Evolutionary conservation across 225 moss, liverwort and hornwort genomes (phyloP).

Genomic region (Pleurozium schreberi): DNA sequence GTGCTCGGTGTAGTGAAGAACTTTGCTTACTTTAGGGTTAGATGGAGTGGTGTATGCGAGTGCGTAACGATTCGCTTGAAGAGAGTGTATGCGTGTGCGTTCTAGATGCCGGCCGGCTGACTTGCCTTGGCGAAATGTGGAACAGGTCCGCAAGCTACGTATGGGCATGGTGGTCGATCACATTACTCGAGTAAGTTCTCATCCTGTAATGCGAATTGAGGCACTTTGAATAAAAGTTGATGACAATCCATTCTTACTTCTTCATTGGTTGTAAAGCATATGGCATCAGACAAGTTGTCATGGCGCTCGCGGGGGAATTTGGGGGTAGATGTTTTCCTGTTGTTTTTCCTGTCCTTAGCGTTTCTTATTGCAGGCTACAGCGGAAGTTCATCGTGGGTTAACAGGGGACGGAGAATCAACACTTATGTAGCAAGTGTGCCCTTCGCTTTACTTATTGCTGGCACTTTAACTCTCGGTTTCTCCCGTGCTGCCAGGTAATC

Average conservation of each 20-base stretch:
- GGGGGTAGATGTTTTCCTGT: background rate
- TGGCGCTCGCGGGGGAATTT: background rate
- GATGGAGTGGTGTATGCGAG: background rate
- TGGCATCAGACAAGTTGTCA: background rate
- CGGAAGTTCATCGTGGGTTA: constrained; percentile 13
- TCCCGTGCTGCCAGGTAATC: constrained; percentile 35
- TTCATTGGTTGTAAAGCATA: background rate
- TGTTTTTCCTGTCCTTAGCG: background rate
- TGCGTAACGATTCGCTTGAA: background rate
- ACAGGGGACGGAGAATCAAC: constrained; percentile 20
- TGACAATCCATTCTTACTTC: background rate
- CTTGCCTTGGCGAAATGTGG: background rate
- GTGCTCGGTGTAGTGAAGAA: background rate
- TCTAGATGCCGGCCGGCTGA: background rate
- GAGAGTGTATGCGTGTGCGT: background rate
- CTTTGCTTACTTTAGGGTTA: background rate
- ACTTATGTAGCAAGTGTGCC: constrained; percentile 31
- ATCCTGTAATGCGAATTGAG: background rate
- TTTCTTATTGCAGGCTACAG: constrained; percentile 9
- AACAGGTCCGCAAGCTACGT: constrained; percentile 25
- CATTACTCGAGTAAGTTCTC: constrained; percentile 26
- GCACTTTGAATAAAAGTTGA: background rate
- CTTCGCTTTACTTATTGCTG: constrained; percentile 33
- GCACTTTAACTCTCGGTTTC: constrained; percentile 35
- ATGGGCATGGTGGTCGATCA: constrained; percentile 31